Conservation (phyloP, 2,329 filamentous ascomycete genomes). For the Penicillium sp. region DNA sequence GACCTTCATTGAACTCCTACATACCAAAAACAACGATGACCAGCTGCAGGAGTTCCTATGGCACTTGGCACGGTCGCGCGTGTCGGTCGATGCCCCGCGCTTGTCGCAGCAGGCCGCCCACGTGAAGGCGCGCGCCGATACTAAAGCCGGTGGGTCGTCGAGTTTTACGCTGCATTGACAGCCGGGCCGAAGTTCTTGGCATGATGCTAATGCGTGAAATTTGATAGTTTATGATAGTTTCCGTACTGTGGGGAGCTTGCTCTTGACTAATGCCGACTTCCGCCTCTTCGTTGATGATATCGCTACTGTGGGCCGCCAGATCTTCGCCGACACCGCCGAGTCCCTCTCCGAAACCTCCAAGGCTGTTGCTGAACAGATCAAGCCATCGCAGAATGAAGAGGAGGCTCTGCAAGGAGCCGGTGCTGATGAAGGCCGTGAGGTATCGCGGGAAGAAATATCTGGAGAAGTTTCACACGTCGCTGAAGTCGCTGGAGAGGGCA, state of each 20-base stretch:
- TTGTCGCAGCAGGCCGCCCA: slow-evolving; percentile 58
- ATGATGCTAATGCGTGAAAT: slow-evolving; percentile 11
- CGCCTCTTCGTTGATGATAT: slow-evolving; percentile 79
- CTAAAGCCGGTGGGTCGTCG: slow-evolving; percentile 56
- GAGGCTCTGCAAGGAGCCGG: slow-evolving; percentile 48
- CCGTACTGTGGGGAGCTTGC: slow-evolving; percentile 74
- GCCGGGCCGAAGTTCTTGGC: slow-evolving; percentile 1
- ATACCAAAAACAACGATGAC: slow-evolving; percentile 76
- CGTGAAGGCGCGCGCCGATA: slow-evolving; percentile 65
- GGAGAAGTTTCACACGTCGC: slow-evolving; percentile 54
- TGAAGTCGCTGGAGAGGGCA: slow-evolving; percentile 35
- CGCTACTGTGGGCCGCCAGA: slow-evolving; percentile 70
- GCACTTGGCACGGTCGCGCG: slow-evolving; percentile 70
- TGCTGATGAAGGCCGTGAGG: slow-evolving; percentile 46
- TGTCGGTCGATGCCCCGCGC: slow-evolving; percentile 63
- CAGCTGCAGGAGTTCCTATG: slow-evolving; percentile 90
- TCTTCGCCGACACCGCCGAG: slow-evolving; percentile 81
- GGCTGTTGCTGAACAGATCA: slow-evolving; percentile 66
- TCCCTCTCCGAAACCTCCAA: slow-evolving; percentile 71
- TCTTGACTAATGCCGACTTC: slow-evolving; percentile 87
- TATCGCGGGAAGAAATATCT: slow-evolving; percentile 60
- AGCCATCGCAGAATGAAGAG: slow-evolving; percentile 61
- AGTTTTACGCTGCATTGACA: not conserved
- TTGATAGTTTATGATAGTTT: slow-evolving; percentile 71
- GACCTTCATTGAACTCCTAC: slow-evolving; percentile 74